A percentile compares a stretch with the other conserved stretches of the same genome.
Evolutionary conservation across 2,329 filamentous ascomycete species (phyloP).

Genomic region (Penicillium janthinellum): DNA sequence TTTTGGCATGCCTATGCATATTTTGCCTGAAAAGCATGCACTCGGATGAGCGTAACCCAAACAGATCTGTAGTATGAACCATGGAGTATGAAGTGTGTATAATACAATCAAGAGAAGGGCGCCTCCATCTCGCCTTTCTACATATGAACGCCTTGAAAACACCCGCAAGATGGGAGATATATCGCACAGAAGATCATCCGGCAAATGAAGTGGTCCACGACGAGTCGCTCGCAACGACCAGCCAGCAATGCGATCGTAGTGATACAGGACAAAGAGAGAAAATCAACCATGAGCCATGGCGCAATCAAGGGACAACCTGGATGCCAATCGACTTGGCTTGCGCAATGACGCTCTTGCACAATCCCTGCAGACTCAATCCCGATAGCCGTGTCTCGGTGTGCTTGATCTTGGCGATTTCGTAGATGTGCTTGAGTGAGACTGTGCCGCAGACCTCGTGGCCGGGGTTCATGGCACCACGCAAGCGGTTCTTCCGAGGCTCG

Average conservation of each 20-base stretch:
- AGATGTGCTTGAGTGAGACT: constrained; percentile 91
- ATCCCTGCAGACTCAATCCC: constrained; percentile 67
- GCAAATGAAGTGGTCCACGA: background rate
- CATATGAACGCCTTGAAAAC: constrained; percentile 26
- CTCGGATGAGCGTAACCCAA: constrained; percentile 8
- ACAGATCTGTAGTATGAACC: background rate
- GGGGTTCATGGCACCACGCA: constrained; percentile 72
- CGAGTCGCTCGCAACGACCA: background rate
- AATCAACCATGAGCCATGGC: background rate
- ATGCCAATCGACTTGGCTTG: constrained; percentile 77
- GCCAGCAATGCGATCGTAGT: constrained; percentile 6
- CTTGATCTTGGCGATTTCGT: constrained; percentile 98
- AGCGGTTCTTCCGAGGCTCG: constrained; percentile 69
- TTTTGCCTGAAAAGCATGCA: constrained; percentile 29
- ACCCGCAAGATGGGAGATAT: constrained; percentile 5
- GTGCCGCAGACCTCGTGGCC: constrained; percentile 78
- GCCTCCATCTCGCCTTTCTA: constrained; percentile 11
- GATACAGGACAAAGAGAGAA: constrained; percentile 7
- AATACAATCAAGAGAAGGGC: constrained; percentile 18
- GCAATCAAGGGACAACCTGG: constrained; percentile 62
- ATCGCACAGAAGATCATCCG: constrained; percentile 4
- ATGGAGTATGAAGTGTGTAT: constrained; percentile 25
- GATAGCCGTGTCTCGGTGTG: constrained; percentile 73
- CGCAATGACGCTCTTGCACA: constrained; percentile 73
- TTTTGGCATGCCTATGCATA: constrained; percentile 16